phyloP scores from a whole-genome alignment of 2,329 filamentous ascomycete genomes.

The Graphilbum sp. region DNA sequence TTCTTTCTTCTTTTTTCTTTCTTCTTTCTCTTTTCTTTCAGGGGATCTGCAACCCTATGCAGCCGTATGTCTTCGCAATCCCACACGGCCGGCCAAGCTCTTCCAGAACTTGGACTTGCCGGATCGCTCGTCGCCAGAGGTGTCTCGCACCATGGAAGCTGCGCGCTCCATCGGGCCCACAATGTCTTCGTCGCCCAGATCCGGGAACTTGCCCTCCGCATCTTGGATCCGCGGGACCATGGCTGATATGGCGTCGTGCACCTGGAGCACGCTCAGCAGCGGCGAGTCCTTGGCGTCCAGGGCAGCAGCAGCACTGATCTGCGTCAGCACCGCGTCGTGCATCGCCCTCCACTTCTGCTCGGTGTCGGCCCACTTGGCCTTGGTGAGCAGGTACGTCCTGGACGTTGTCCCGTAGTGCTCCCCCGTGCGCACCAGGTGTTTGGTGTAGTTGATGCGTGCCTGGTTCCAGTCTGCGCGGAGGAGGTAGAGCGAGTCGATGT shows the following conservation, averaged over 20 bases:
- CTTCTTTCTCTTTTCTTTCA: no score
- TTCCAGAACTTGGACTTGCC: slow-evolving; percentile 26
- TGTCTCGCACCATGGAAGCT: slow-evolving; percentile 12
- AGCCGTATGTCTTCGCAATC: slow-evolving; percentile 11
- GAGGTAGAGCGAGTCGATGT: slow-evolving; percentile 39
- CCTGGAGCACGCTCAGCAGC: slow-evolving; percentile 19
- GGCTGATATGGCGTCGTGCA: slow-evolving; percentile 39
- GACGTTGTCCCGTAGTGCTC: slow-evolving; percentile 86
- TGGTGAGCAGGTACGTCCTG: slow-evolving; percentile 71
- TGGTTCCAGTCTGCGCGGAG: slow-evolving; percentile 68
- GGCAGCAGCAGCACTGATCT: slow-evolving; percentile 25
- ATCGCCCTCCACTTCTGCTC: slow-evolving; percentile 58
- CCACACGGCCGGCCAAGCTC: slow-evolving; percentile 29
- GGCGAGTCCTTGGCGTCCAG: slow-evolving; percentile 8
- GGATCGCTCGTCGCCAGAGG: background rate
- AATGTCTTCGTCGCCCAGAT: slow-evolving; percentile 78
- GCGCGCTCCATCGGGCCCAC: slow-evolving; percentile 75
- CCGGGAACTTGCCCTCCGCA: slow-evolving; percentile 72
- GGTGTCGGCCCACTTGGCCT: slow-evolving; percentile 75
- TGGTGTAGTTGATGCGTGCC: slow-evolving; percentile 73
- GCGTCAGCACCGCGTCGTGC: slow-evolving; percentile 47
- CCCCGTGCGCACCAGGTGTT: slow-evolving; percentile 71
- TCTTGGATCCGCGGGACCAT: slow-evolving; percentile 55
- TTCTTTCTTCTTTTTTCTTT: no score
- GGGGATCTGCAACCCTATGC: background rate